Percentiles rank a stretch among this genome's conserved stretches.
These are phyloP conservation scores for Zychaea mexicana DNA, from an alignment of 371 early-diverging fungal genomes.

Conservation along the genomic window DNA sequence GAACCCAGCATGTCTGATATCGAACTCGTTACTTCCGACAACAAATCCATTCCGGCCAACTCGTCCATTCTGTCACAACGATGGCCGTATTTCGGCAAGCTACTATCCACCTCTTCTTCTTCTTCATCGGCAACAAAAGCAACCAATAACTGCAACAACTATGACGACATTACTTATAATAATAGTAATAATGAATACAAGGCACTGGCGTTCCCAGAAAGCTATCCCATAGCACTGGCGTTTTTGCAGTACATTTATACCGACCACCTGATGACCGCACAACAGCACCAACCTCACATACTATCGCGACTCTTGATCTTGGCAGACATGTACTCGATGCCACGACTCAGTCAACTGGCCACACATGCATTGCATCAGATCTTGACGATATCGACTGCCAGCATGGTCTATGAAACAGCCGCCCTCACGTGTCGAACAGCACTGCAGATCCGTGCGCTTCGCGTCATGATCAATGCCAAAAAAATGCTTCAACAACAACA, in stretches of 20 bases:
- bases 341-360: slow-evolving; percentile 57
- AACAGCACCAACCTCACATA: slow-evolving; percentile 60
- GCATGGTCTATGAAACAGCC: slow-evolving; percentile 69
- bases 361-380: slow-evolving; percentile 72
- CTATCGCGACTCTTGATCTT: slow-evolving; percentile 67
- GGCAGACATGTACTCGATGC: slow-evolving; percentile 64
- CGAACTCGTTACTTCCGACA: slow-evolving; percentile 64
- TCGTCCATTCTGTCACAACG: slow-evolving; percentile 63
- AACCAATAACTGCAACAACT: neutral
- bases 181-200: neutral
- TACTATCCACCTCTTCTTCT: neutral
- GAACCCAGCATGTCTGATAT: slow-evolving; percentile 71
- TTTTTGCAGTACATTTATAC: slow-evolving; percentile 79
- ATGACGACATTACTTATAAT: neutral
- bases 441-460: slow-evolving; percentile 64
- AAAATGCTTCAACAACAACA: slow-evolving; percentile 61
- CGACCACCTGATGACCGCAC: slow-evolving; percentile 70
- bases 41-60: slow-evolving; percentile 65
- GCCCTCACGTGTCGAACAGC: slow-evolving; percentile 60
- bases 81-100: slow-evolving; percentile 65
- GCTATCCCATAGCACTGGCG: slow-evolving; percentile 64
- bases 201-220: slow-evolving; percentile 58
- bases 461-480: slow-evolving; percentile 65
- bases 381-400: slow-evolving; percentile 68
- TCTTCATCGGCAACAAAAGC: no score